Conservation (phyloP, 208 protist genomes). For the Acanthamoeba castellanii region DNA sequence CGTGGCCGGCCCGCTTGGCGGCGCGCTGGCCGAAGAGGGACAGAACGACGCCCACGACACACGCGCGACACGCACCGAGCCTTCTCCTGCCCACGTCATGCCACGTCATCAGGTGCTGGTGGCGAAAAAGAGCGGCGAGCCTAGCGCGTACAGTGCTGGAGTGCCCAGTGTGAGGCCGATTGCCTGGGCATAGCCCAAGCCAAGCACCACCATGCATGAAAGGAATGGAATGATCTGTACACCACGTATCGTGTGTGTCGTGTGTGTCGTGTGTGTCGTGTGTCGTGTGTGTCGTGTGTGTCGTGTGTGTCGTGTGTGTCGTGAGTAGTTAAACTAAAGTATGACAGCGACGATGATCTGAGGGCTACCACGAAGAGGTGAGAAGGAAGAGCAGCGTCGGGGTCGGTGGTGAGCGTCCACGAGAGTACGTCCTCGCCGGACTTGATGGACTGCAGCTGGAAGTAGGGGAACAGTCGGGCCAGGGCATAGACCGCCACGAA, state of each 20-base stretch:
- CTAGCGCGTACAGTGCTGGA: not conserved
- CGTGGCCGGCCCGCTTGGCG: constrained; percentile 1
- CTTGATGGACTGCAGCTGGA: not conserved
- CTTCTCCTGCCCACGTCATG: not conserved
- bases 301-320: no score
- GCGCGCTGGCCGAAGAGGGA: not conserved
- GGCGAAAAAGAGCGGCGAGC: not conserved
- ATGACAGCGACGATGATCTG: not conserved
- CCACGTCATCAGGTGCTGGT: not conserved
- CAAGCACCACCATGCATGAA: not conserved
- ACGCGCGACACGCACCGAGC: not conserved
- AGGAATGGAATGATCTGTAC: not conserved
- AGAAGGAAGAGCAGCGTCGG: not conserved
- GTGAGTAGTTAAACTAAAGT: not conserved
- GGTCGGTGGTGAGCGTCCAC: not conserved
- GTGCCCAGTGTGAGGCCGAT: not conserved
- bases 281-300: no score
- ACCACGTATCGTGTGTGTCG: not conserved
- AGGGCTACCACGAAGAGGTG: constrained; percentile 4
- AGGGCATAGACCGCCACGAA: not conserved
- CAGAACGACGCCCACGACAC: not conserved
- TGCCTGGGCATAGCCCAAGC: constrained; percentile 7
- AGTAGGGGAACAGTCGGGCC: not conserved
- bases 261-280: not conserved
- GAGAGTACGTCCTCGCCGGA: not conserved